Evolutionary conservation across 2,329 filamentous ascomycete genomes (phyloP).

Genomic region (Cordyceps cicadae): DNA sequence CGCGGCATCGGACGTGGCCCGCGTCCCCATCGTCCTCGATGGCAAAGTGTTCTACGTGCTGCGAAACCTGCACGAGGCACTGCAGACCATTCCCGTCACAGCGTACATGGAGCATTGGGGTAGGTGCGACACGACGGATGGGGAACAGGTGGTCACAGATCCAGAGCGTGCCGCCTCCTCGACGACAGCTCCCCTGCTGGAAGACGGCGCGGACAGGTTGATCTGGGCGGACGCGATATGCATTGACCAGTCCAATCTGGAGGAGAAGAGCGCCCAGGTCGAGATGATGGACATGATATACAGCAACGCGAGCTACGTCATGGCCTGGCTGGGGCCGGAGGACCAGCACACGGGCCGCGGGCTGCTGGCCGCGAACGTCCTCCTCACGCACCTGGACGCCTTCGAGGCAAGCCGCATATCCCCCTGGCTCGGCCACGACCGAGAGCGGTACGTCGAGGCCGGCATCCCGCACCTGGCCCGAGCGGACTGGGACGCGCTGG

Average conservation of each 20-base stretch:
- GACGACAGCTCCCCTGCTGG: background rate
- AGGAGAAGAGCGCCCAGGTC: conserved; percentile 21
- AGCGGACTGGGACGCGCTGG: conserved; percentile 16
- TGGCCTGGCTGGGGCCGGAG: conserved; percentile 21
- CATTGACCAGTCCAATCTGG: conserved; percentile 21
- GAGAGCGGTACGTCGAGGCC: conserved; percentile 15
- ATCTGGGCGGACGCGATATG: conserved; percentile 25
- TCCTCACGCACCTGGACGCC: conserved; percentile 12
- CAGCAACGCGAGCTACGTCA: conserved; percentile 16
- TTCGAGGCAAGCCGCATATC: conserved; percentile 17
- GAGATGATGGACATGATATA: conserved; percentile 24
- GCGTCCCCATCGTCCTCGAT: conserved; percentile 15
- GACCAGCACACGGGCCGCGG: conserved; percentile 15
- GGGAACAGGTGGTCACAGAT: conserved; percentile 1
- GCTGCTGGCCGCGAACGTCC: conserved; percentile 12
- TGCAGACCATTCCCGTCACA: conserved; percentile 12
- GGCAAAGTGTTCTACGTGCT: conserved; percentile 15
- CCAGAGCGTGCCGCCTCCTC: background rate
- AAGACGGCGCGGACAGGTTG: conserved; percentile 7
- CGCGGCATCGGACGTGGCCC: conserved; percentile 3
- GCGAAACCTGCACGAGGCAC: conserved; percentile 17
- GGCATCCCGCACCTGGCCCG: conserved; percentile 16
- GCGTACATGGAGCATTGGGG: background rate
- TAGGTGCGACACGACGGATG: background rate
- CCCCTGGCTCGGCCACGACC: conserved; percentile 17